These are phyloP conservation scores for Beauveria caledonica DNA, from an alignment of 2,329 filamentous ascomycete genomes.

Conservation along the genomic window DNA sequence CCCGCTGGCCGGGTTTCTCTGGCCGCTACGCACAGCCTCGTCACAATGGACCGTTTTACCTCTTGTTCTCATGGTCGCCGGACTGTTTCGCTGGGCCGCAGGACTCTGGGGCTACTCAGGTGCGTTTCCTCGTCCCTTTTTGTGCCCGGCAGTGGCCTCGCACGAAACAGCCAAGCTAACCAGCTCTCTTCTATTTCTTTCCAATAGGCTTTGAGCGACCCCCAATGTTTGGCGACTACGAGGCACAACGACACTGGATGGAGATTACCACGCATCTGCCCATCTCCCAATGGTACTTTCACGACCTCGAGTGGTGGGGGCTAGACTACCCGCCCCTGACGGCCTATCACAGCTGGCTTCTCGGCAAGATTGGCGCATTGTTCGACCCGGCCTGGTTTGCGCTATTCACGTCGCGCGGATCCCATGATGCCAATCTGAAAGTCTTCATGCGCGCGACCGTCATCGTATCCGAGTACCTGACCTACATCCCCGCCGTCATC, in stretches of 20 bases:
- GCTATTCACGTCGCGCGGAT: conserved; percentile 71
- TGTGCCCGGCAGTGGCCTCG: background rate
- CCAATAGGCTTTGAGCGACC: conserved; percentile 63
- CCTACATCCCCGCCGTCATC: conserved; percentile 77
- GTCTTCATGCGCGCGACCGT: conserved; percentile 95
- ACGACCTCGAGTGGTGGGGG: conserved; percentile 95
- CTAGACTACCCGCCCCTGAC: conserved; percentile 96
- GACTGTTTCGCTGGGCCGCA: conserved; percentile 86
- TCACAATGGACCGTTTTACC: conserved; percentile 93
- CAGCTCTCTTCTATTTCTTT: conserved; percentile 7
- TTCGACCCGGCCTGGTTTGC: conserved; percentile 85
- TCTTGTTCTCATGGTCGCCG: conserved; percentile 79
- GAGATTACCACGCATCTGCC: conserved; percentile 86
- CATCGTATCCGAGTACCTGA: conserved; percentile 80
- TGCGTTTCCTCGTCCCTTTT: conserved; percentile 27
- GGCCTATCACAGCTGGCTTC: conserved; percentile 95
- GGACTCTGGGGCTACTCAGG: conserved; percentile 94
- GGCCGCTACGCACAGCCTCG: conserved; percentile 74
- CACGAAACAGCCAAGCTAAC: conserved; percentile 4
- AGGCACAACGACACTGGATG: conserved; percentile 99
- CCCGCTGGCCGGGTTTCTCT: conserved; percentile 87
- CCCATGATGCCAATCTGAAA: conserved; percentile 72
- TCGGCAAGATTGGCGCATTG: conserved; percentile 73
- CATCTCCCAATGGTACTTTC: conserved; percentile 93
- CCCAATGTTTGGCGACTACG: conserved; percentile 94